Evolutionary conservation across 352 stramenopile species (phyloP), one percentile per base, ranked within the genome.

Genomic region (Phytopythium chamaehyphon): DNA sequence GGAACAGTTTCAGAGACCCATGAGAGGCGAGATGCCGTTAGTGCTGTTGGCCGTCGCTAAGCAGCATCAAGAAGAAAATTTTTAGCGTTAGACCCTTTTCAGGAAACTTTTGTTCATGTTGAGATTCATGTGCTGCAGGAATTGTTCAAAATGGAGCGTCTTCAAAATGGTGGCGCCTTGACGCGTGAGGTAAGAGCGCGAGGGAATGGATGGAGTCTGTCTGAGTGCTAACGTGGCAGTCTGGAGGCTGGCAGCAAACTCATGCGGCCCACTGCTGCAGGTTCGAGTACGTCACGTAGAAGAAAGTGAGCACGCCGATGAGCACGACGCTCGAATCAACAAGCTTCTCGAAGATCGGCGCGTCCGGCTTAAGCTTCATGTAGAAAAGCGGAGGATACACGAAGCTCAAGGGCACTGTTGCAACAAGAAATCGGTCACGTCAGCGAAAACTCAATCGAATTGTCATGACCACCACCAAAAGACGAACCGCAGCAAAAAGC

Each of bases 261-360:
- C 19, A 52, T 31, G 31, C 57, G 26, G 48, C 57, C 83, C 83
- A 93, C 40, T 83, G 76, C 42, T 74, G 36, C 21, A 91, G 58
- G 57, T 91, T 91, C 22, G 77, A 86, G 62, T 80, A 90, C 54
- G 83, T 90, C 42, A 91, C 82, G 65, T 84, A 92, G 53, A 90
- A 75, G 64, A 92, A 90, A 36, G 76, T 89, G 66, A 84, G 57
- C 36, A 81, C 51, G n/a, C 82, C 82, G 18, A 88, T 66, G 44
- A 68, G 26, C 45, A 87, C 63, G 47, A 89, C 77, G 38, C 74
- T 60, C 21, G 56, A 64, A 55, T 92, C 82, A 35, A 82, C 66
- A 40, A 85, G 47, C 54, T 84, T 84, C 50, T 84, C 72, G 42
- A 70, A 44, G 22, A 69, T 59, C 15, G 74, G 60, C 26, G 52